Conservation (phyloP, 768 basidiomycete species). For the Auricularia sp. region DNA sequence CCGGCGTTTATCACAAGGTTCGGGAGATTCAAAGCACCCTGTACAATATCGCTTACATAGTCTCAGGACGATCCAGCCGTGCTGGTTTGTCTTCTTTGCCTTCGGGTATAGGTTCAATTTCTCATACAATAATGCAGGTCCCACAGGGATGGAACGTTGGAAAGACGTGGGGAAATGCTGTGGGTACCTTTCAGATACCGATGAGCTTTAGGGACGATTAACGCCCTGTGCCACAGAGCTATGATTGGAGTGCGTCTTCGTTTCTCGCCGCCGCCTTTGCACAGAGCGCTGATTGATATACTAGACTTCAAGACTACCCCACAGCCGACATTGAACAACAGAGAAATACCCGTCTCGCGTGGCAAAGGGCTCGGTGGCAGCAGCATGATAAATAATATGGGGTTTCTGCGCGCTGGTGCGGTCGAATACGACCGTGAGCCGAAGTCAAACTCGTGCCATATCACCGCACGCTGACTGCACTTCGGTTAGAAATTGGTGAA, state of each 20-base stretch:
- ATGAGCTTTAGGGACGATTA: no score
- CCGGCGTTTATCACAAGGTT: not conserved
- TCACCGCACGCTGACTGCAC: no score
- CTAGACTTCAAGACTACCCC: not conserved
- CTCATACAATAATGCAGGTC: not conserved
- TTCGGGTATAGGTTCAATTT: not conserved
- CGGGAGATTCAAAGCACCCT: not conserved
- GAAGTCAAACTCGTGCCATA: not conserved
- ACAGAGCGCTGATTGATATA: not conserved
- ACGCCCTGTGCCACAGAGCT: not conserved
- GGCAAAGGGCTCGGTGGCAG: conserved; percentile 30
- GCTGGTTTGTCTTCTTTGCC: not conserved
- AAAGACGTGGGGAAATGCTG: not conserved
- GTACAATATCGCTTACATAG: not conserved
- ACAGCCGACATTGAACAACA: not conserved
- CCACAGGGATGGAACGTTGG: not conserved
- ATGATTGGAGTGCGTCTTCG: not conserved
- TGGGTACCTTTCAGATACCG: not conserved
- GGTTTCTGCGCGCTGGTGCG: not conserved
- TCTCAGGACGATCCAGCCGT: not conserved
- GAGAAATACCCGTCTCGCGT: conserved; percentile 2
- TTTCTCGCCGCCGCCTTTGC: not conserved
- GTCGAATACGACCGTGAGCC: not conserved
- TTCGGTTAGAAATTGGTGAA: not conserved
- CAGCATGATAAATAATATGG: conserved; percentile 33